These are phyloP conservation scores for Coemansia biformis DNA, from an alignment of 192 early-diverging fungal species.

Conservation along the genomic window DNA sequence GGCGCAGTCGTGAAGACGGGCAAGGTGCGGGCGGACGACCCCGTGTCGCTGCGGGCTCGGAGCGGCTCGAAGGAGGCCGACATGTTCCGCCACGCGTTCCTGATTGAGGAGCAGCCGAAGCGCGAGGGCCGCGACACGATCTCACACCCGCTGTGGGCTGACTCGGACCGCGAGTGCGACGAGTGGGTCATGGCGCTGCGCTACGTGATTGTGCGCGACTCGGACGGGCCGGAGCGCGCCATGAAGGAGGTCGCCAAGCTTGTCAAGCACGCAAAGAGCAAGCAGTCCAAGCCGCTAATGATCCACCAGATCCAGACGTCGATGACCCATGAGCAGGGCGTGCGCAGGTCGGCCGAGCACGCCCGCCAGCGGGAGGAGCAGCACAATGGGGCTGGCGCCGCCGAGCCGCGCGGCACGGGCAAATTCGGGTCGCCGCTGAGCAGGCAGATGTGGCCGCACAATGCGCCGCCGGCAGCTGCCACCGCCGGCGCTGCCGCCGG, in stretches of 20 bases:
- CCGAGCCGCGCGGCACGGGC: neutral
- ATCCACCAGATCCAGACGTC: conserved; percentile 51
- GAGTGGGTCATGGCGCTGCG: conserved; percentile 78
- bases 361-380: conserved; percentile 29
- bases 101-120: conserved; percentile 73
- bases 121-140: conserved; percentile 56
- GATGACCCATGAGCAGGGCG: conserved; percentile 46
- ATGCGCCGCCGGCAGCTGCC: conserved; percentile 19
- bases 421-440: conserved; percentile 41
- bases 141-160: conserved; percentile 80
- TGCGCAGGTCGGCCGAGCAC: conserved; percentile 40
- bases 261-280: conserved; percentile 31
- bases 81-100: conserved; percentile 79
- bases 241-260: conserved; percentile 42
- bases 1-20: conserved; percentile 54
- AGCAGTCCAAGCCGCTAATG: conserved; percentile 43
- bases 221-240: conserved; percentile 45
- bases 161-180: conserved; percentile 84
- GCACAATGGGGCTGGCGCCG: conserved; percentile 2
- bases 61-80: conserved; percentile 48
- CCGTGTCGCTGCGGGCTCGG: conserved; percentile 1
- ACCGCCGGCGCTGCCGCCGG: neutral
- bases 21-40: conserved; percentile 22
- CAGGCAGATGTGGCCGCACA: conserved; percentile 38
- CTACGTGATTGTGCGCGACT: conserved; percentile 52